Evolutionary conservation across 768 basidiomycete genomes (phyloP).

Genomic region (Mycena metata): DNA sequence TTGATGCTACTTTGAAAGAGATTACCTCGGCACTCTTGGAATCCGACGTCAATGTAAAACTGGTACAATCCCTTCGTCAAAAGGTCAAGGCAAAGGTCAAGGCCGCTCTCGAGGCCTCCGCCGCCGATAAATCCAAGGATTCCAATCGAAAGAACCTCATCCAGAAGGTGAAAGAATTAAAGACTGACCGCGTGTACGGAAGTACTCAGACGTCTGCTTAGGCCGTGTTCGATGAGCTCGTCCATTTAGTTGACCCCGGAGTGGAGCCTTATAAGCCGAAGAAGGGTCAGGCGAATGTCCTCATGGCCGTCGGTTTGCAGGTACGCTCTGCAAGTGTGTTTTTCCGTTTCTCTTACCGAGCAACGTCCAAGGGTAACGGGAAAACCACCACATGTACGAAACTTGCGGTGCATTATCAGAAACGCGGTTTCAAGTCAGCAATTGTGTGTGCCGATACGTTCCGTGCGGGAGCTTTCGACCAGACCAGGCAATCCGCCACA

Average conservation of each 20-base stretch:
- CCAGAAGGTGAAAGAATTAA: conserved; percentile 77
- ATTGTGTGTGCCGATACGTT: conserved; percentile 99
- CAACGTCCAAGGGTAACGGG: conserved; percentile 83
- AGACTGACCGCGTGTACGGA: too few species aligned
- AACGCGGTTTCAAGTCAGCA: conserved; percentile 95
- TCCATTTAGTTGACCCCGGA: conserved; percentile 94
- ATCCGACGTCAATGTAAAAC: conserved; percentile 98
- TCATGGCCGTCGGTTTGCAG: conserved; percentile 98
- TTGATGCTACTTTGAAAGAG: conserved; percentile 95
- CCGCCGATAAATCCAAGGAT: conserved; percentile 81
- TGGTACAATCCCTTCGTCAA: conserved; percentile 87
- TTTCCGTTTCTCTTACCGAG: conserved; percentile 12
- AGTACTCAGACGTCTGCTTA: conserved; percentile 46
- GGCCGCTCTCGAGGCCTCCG: conserved; percentile 75
- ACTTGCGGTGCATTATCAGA: conserved; percentile 97
- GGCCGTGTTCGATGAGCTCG: conserved; percentile 98
- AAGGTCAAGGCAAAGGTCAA: conserved; percentile 95
- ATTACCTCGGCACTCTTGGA: conserved; percentile 94
- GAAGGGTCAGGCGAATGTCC: conserved; percentile 93
- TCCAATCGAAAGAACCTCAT: conserved; percentile 87
- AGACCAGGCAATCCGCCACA: conserved; percentile 97
- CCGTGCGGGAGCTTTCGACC: conserved; percentile 99
- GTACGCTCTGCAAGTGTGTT: conserved; percentile 54
- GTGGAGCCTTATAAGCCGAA: conserved; percentile 96
- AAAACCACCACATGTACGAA: conserved; percentile 99